phyloP scores from a whole-genome alignment of 139 green algal genomes.

The Tetratostichococcus sp. region DNA sequence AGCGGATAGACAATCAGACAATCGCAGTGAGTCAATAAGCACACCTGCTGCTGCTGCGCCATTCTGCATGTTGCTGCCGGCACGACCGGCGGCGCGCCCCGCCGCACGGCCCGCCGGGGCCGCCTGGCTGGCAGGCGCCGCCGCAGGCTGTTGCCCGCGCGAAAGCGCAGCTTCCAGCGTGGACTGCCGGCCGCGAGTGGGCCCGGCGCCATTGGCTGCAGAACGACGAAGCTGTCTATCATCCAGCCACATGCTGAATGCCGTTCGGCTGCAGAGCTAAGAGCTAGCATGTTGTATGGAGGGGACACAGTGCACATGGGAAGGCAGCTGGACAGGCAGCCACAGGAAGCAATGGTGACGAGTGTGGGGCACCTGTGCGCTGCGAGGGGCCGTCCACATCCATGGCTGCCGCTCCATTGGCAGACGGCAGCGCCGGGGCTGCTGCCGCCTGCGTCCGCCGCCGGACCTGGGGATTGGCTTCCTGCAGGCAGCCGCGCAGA shows the following conservation, averaged over 20 bases:
- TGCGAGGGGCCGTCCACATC: neutral
- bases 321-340: too few species aligned
- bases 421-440: neutral
- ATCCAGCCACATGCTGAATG: too few species aligned
- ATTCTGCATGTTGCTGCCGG: too few species aligned
- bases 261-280: too few species aligned
- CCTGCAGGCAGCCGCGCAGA: too few species aligned
- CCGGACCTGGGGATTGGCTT: neutral
- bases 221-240: too few species aligned
- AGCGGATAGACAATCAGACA: too few species aligned
- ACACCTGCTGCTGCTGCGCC: neutral
- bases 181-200: neutral
- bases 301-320: too few species aligned
- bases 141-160: too few species aligned
- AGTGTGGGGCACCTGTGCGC: neutral
- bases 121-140: neutral
- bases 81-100: neutral
- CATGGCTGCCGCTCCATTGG: neutral
- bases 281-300: too few species aligned
- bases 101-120: neutral
- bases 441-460: neutral
- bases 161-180: neutral
- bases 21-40: too few species aligned
- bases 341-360: neutral
- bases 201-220: neutral